Evolutionary conservation across 495 filamentous ascomycete genomes (phyloP).

Genomic region (Aspergillus sparsus): DNA sequence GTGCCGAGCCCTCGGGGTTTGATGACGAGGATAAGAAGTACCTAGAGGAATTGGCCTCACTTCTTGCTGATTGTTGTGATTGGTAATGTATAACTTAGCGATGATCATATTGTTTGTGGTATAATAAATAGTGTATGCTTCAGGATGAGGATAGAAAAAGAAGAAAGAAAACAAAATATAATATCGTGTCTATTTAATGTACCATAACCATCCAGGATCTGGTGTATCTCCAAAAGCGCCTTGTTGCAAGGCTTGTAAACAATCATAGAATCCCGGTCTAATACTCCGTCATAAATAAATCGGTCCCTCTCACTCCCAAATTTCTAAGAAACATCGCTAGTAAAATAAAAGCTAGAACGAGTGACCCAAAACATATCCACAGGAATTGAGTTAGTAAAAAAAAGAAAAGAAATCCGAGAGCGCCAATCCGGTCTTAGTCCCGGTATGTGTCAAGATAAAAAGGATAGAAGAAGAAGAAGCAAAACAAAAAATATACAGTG

Average conservation of each 20-base stretch:
- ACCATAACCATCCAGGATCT: not conserved
- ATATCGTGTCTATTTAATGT: not conserved
- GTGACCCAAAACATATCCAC: not conserved
- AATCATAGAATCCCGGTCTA: not conserved
- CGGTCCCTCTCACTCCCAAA: not conserved
- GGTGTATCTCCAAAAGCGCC: not conserved
- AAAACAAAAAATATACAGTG: not conserved
- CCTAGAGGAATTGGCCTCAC: constrained; percentile 66
- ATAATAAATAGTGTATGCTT: no score
- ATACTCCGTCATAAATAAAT: not conserved
- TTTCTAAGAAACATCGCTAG: not conserved
- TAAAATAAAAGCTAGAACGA: not conserved
- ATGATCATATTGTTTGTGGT: not conserved
- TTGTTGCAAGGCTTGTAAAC: not conserved
- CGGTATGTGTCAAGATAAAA: not conserved
- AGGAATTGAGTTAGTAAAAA: not conserved
- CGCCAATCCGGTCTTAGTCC: not conserved
- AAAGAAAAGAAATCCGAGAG: constrained; percentile 1
- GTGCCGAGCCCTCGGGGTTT: constrained; percentile 68
- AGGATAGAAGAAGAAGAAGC: no score
- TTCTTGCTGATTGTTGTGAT: constrained; percentile 70
- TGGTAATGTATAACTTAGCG: constrained; percentile 50
- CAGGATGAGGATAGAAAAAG: no score
- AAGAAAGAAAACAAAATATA: no score
- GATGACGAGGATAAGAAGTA: constrained; percentile 69